Base-by-base conservation (phyloP, 768 basidiomycete species). In the Podaxis sp. region DNA sequence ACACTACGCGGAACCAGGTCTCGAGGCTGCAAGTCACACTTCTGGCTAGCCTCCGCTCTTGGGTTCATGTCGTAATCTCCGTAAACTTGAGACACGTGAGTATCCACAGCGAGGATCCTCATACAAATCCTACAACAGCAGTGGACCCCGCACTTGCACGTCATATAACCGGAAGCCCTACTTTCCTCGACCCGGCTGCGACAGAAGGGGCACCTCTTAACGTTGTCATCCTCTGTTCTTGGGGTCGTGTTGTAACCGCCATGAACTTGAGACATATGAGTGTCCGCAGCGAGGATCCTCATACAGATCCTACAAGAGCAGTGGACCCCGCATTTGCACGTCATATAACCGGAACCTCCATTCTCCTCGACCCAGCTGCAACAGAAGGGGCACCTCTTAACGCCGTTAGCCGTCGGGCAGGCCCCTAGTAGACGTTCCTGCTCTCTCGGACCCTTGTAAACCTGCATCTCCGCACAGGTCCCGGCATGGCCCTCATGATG, bases 401-500 rank as follows among this genome's bases (percentile, higher is more conserved):
- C 24, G 15, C 15, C 15, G 15, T 40, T 40, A 4, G 8, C 39
- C 39, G 39, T 4, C 15, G 39, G 2, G 2, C 39, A 3, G 15
- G 39, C 39, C 39, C 11, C 4, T 15, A 40, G 15, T 11, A 40
- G 15, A 40, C 73, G 56, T 79, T 72, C 38, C 24, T 26, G 24
- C 2, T 26, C 24, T 26, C 2, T 2, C 2, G 24, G 24, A 26
- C 24, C 24, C 24, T 70, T 71, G n/a, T 72, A 69, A 7, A 76
- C 56, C 39, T 67, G 68, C 28, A 72, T 66, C 49, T 80, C 80
- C 36, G 72, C 74, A 67, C 86, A 87, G 13, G 75, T 77, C 76
- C 81, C 84, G 36, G 81, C 80, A 61, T 87, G 86, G 0, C 70
- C 75, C 56, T 81, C 81, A 59, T 78, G 76, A 54, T 82, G 75